Conservation (phyloP, 2,329 filamentous ascomycete genomes). For the Fusarium pseudocircinatum region DNA sequence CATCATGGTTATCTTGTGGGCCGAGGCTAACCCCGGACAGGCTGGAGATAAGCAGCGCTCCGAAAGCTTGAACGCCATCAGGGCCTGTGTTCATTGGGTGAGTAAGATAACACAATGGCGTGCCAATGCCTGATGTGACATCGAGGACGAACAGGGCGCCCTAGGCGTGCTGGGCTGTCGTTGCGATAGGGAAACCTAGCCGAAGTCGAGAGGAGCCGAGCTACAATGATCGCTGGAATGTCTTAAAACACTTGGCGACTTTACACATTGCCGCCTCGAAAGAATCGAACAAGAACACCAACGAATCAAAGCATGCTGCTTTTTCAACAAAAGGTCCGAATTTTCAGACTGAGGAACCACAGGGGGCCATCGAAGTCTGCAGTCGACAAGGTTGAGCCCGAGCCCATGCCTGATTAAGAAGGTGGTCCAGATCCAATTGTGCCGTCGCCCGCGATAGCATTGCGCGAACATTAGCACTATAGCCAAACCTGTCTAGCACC, state of each 20-base stretch:
- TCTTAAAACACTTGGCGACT: neutral
- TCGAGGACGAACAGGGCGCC: neutral
- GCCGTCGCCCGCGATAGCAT: slow-evolving; percentile 32
- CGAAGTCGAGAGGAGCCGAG: neutral
- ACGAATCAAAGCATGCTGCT: neutral
- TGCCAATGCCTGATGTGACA: slow-evolving; percentile 28
- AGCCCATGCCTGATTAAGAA: slow-evolving; percentile 27
- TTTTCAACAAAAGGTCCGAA: slow-evolving; percentile 41
- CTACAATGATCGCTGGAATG: neutral
- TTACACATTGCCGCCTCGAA: neutral
- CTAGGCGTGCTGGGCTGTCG: neutral
- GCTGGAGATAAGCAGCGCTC: slow-evolving; percentile 40
- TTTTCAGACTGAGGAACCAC: slow-evolving; percentile 20
- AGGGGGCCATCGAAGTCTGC: slow-evolving; percentile 22
- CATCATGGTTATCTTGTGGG: slow-evolving; percentile 24
- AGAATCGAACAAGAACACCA: slow-evolving; percentile 5
- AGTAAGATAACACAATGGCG: slow-evolving; percentile 22
- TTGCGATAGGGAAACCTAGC: neutral
- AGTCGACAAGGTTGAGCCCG: slow-evolving; percentile 14
- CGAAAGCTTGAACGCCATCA: slow-evolving; percentile 31
- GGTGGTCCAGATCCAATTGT: slow-evolving; percentile 18
- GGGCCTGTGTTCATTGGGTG: slow-evolving; percentile 27
- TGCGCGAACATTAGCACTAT: slow-evolving; percentile 13
- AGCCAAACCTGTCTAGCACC: slow-evolving; percentile 23
- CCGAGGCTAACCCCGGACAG: slow-evolving; percentile 40